Percentiles rank a stretch among this genome's conserved stretches.
Evolutionary conservation across 2,329 filamentous ascomycete species (phyloP).

Genomic region (Spiromastix sp.): DNA sequence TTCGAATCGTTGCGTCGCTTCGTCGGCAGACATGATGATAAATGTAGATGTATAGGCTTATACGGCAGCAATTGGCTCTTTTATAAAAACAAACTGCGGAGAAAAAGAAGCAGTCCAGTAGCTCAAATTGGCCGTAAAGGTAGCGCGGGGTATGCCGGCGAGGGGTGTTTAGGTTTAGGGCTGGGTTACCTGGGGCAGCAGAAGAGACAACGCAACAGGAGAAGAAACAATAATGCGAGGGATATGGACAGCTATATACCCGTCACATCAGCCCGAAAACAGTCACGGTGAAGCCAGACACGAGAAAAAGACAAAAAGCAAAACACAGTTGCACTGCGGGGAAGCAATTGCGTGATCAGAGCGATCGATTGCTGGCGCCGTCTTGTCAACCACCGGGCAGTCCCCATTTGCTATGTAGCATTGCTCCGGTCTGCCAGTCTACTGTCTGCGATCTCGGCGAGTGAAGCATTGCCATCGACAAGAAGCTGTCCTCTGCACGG

Average conservation of each 20-base stretch:
- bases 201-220: neutral
- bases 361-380: neutral
- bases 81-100: too few relatives aligned
- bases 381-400: too few relatives aligned
- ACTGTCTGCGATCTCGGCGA: too few relatives aligned
- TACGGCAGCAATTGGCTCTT: neutral
- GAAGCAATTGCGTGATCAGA: neutral
- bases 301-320: neutral
- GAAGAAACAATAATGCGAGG: neutral
- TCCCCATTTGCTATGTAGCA: too few relatives aligned
- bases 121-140: neutral
- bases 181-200: neutral
- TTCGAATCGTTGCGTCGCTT: slow-evolving; percentile 53
- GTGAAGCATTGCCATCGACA: too few relatives aligned
- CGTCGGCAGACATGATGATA: slow-evolving; percentile 12
- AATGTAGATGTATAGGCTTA: neutral
- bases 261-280: neutral
- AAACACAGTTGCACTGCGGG: neutral
- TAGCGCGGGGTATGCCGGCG: neutral
- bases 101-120: neutral
- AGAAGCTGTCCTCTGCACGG: too few relatives aligned
- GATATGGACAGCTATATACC: neutral
- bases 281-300: neutral
- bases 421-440: too few relatives aligned
- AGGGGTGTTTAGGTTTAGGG: neutral